Evolutionary conservation across 2,329 filamentous ascomycete species (phyloP), one percentile per base, ranked within the genome.

Genomic region (Fusarium temperatum): DNA sequence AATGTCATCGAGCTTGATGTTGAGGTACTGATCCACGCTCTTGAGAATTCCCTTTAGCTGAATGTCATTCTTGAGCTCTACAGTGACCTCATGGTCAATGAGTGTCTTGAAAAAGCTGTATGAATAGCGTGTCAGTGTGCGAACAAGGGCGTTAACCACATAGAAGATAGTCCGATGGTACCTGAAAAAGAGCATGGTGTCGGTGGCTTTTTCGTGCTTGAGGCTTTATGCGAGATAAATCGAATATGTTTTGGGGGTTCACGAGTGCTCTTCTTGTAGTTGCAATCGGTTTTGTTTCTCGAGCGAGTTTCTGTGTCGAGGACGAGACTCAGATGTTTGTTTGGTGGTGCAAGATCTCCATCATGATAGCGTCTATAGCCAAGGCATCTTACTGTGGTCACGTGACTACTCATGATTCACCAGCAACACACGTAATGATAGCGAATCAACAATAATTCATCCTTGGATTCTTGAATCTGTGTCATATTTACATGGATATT

Each of bases 61-160:
- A 78, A 99, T 97, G 85, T 99, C 96, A 84, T 99, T 99, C 86
- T 99, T 99, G 83, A 99, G 93, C 87, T 99, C 96, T 82, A 99
- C 95, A 53, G 95, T 98, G 80, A 99, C 95, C 87, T 97, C 92
- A 78, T 96, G 93, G 87, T 98, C 96, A 82, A 98, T 97, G 80
- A 98, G 93, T 61, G 96, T 98, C 85, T 98, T 98, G 91, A 98
- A 98, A 87, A 98, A 98, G 86, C 94, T 96, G 81, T 26, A 32
- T 24, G 32, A 26, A 38, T 24, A 30, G 30, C 24, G 38, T 41
- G 64, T 72, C 45, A 72, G 66, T 41, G 6, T 26, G 42, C 22
- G 59, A 38, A 38, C 39, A 56, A 55, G 57, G 32, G 42, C 24
- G 47, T 50, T 48, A 9, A n/a, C 39, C 42, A 30, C 38, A 39